A percentile compares a stretch with the other conserved stretches of the same genome.
These are phyloP conservation scores for Hymenoscyphus fructigenus DNA, from an alignment of 2,329 filamentous ascomycete species.

Conservation along the genomic window DNA sequence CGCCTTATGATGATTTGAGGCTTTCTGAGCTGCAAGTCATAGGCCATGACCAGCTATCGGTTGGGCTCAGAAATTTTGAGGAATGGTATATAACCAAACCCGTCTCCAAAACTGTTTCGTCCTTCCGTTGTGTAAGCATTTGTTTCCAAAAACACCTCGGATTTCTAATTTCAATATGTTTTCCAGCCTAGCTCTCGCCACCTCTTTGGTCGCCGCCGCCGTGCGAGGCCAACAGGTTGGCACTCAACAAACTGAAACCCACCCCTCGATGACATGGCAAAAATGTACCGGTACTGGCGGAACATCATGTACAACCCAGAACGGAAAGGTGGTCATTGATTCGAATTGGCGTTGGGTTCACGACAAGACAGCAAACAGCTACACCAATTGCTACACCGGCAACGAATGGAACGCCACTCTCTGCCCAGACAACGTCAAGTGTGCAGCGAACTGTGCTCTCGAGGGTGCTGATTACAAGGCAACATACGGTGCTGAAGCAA, in stretches of 20 bases:
- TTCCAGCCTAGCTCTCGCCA: constrained; percentile 40
- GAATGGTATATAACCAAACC: constrained; percentile 2
- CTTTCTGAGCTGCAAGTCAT: neutral
- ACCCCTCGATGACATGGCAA: constrained; percentile 52
- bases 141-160: neutral
- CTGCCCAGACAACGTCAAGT: constrained; percentile 44
- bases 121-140: neutral
- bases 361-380: constrained; percentile 39
- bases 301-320: constrained; percentile 44
- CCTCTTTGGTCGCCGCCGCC: constrained; percentile 43
- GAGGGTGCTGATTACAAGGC: constrained; percentile 52
- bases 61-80: neutral
- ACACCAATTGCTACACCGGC: constrained; percentile 41
- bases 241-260: constrained; percentile 46
- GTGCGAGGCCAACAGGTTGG: constrained; percentile 48
- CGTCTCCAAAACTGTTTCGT: neutral
- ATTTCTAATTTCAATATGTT: constrained; percentile 21
- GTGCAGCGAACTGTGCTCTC: constrained; percentile 50
- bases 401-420: constrained; percentile 43
- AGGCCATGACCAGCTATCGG: neutral
- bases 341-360: constrained; percentile 60
- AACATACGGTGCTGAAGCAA: constrained; percentile 55
- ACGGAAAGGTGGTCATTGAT: constrained; percentile 51
- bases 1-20: constrained; percentile 6
- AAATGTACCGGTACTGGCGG: constrained; percentile 45